These are phyloP conservation scores for Luvunga scandens DNA, from an alignment of 345 rosid genomes.

Conservation along the genomic window DNA sequence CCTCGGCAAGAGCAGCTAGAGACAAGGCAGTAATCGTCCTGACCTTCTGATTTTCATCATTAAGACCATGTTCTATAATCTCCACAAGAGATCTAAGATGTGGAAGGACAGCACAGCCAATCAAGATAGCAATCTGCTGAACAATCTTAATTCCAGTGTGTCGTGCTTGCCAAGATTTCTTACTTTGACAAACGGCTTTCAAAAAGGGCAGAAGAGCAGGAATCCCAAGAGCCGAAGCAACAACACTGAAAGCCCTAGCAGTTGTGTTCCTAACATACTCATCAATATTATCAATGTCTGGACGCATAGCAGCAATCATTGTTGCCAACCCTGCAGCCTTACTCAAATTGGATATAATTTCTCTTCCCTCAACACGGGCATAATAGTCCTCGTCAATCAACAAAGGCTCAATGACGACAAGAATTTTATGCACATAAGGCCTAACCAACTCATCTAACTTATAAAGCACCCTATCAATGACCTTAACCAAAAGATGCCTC, in stretches of 20 bases:
- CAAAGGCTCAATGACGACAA: constrained; percentile 97
- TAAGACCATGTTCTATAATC: constrained; percentile 89
- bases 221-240: constrained; percentile 96
- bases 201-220: constrained; percentile 91
- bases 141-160: constrained; percentile 99
- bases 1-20: constrained; percentile 98
- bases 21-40: constrained; percentile 99
- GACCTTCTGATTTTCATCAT: constrained; percentile 97
- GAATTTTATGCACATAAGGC: constrained; percentile 96
- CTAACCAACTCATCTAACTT: constrained; percentile 96
- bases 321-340: constrained; percentile 99
- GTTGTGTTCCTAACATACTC: constrained; percentile 99
- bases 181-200: constrained; percentile 99
- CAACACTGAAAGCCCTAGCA: constrained; percentile 99
- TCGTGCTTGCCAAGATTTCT: constrained; percentile 99
- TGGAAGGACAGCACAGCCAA: constrained; percentile 98
- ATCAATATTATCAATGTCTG: constrained; percentile 96
- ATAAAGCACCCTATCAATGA: constrained; percentile 89
- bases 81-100: constrained; percentile 91
- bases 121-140: constrained; percentile 96
- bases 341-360: constrained; percentile 94
- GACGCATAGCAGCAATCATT: constrained; percentile 99
- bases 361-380: constrained; percentile 99
- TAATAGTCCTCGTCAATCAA: constrained; percentile 98
- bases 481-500: constrained; percentile 98